phyloP scores from a whole-genome alignment of 1,284 basidiomycete species.

The Ceratobasidium sp. region DNA sequence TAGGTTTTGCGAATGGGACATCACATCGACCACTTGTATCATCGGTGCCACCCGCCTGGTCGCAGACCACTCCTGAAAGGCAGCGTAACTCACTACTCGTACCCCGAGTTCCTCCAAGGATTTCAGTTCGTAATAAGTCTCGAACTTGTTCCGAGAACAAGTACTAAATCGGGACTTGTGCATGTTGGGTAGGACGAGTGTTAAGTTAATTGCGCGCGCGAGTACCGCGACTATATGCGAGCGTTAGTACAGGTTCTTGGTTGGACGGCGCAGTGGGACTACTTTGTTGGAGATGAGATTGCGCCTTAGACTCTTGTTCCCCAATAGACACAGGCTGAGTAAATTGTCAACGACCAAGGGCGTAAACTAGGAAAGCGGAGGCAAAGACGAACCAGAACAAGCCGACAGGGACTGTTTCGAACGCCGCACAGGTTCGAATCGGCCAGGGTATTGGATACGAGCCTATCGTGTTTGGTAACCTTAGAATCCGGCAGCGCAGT shows the following conservation, averaged over 20 bases:
- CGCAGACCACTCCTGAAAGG: slow-evolving; percentile 40
- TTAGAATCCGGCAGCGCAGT: slow-evolving; percentile 32
- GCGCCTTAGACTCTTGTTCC: slow-evolving; percentile 42
- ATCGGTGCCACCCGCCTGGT: slow-evolving; percentile 10
- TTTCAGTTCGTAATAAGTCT: slow-evolving; percentile 31
- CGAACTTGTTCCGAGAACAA: slow-evolving; percentile 43
- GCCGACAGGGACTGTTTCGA: slow-evolving; percentile 3
- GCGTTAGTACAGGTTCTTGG: not conserved
- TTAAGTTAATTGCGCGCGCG: slow-evolving; percentile 33
- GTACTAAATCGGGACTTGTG: slow-evolving; percentile 42
- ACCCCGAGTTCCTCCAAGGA: slow-evolving; percentile 35
- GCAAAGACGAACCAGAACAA: slow-evolving; percentile 24
- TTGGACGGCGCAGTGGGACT: not conserved
- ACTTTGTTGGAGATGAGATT: slow-evolving; percentile 42
- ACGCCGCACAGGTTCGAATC: slow-evolving; percentile 18
- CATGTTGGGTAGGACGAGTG: slow-evolving; percentile 44
- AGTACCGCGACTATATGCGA: slow-evolving; percentile 26
- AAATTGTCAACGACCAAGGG: not conserved
- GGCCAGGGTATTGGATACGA: slow-evolving; percentile 9
- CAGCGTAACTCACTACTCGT: not conserved
- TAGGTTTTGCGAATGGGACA: slow-evolving; percentile 2
- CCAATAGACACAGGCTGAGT: slow-evolving; percentile 26
- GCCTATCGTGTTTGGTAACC: slow-evolving; percentile 13
- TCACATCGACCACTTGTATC: not conserved
- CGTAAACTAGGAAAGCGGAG: not conserved